A percentile compares a stretch with the other conserved stretches of the same genome.
phyloP scores from a whole-genome alignment of 2,329 filamentous ascomycete species.

The Mycocentrospora acerina region DNA sequence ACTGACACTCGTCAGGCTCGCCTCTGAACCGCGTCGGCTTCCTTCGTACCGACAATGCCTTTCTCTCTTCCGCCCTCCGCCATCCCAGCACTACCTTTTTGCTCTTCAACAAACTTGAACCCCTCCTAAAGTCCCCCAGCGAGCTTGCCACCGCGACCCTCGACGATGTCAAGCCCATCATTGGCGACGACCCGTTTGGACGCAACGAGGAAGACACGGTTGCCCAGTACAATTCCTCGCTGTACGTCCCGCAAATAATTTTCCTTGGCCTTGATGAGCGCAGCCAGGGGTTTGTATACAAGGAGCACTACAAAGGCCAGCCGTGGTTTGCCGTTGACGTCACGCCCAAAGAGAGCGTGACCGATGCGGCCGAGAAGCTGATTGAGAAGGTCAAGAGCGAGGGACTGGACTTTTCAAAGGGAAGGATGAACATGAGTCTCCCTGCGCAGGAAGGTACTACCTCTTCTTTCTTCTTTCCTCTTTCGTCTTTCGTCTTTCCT shows the following conservation, averaged over 20 bases:
- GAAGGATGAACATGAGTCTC: slow-evolving; percentile 64
- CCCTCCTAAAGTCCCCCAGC: slow-evolving; percentile 63
- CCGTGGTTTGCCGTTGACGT: slow-evolving; percentile 92
- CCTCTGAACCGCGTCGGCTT: slow-evolving; percentile 80
- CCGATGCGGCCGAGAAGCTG: slow-evolving; percentile 63
- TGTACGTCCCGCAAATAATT: slow-evolving; percentile 69
- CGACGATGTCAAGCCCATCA: slow-evolving; percentile 68
- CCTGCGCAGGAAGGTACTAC: slow-evolving; percentile 62
- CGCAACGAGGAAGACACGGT: slow-evolving; percentile 72
- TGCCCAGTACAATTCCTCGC: slow-evolving; percentile 70
- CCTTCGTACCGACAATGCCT: slow-evolving; percentile 68
- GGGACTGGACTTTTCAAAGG: slow-evolving; percentile 66
- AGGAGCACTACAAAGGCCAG: slow-evolving; percentile 69
- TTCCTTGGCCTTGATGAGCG: slow-evolving; percentile 83
- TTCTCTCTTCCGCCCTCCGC: slow-evolving; percentile 66
- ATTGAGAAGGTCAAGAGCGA: slow-evolving; percentile 61
- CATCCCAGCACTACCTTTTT: slow-evolving; percentile 72
- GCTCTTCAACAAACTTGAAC: slow-evolving; percentile 75
- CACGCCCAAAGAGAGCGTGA: slow-evolving; percentile 67
- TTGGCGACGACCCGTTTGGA: slow-evolving; percentile 71
- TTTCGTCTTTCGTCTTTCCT: too few species aligned
- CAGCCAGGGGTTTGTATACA: slow-evolving; percentile 59
- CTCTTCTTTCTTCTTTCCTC: too few species aligned
- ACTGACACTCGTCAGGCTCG: slow-evolving; percentile 61
- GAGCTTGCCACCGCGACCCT: slow-evolving; percentile 69